Percentiles rank a stretch among this genome's conserved stretches.
Conservation (phyloP, 179 eudicot species). For the Sideroxylon spinosum region DNA sequence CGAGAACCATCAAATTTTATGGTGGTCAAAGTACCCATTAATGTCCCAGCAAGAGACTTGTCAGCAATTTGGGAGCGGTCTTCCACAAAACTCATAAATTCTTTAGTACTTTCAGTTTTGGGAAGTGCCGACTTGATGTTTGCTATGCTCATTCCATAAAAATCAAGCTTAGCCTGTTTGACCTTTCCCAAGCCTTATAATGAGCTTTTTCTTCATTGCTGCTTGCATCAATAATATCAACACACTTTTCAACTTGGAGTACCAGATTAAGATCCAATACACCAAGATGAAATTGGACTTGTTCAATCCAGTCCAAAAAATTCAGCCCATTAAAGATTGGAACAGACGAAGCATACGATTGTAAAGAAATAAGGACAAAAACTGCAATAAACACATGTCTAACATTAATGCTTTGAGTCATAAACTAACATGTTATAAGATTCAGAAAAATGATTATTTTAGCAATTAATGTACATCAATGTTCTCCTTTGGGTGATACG, state of each 20-base stretch:
- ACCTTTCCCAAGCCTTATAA: slow-evolving; percentile 11
- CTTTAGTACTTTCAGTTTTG: slow-evolving; percentile 18
- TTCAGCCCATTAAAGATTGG: background rate
- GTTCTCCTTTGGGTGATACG: too few species aligned
- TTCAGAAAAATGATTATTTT: too few species aligned
- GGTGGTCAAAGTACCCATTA: slow-evolving; percentile 25
- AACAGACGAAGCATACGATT: background rate
- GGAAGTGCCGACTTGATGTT: background rate
- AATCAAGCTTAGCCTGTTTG: slow-evolving; percentile 18
- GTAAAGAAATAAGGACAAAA: background rate
- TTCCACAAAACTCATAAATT: slow-evolving; percentile 19
- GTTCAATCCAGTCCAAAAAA: background rate
- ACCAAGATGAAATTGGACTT: background rate
- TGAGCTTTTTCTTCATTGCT: background rate
- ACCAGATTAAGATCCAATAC: too few species aligned
- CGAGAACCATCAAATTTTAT: slow-evolving; percentile 21
- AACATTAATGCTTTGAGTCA: too few species aligned
- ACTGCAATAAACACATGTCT: too few species aligned
- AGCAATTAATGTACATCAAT: too few species aligned
- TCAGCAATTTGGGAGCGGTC: slow-evolving; percentile 15
- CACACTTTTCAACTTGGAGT: too few species aligned
- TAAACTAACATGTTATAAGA: too few species aligned
- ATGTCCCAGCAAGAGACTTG: slow-evolving; percentile 25
- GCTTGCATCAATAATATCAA: background rate
- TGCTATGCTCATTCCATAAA: slow-evolving; percentile 16